Base-by-base conservation (phyloP, 805 yeast species). In the Cyberlindnera japonica region DNA sequence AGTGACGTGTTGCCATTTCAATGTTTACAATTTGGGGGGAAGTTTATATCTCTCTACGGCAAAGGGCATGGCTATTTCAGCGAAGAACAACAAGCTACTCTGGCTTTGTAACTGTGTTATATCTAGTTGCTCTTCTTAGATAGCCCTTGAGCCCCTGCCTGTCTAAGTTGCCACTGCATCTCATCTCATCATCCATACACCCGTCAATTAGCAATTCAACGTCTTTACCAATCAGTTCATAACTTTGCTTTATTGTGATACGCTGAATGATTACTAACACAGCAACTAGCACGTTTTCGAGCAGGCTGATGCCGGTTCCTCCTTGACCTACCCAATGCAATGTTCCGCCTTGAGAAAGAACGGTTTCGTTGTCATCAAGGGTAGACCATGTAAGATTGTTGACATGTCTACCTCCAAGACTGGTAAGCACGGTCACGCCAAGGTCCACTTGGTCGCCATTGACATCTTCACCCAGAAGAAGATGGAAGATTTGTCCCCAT, bases 371-470 rank as follows among this genome's bases (percentile, higher is more conserved):
- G 95, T 83, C 62, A 93, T 91, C 78, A 93, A 93, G 81, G 79
- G 87, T 66, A 95, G 99, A 82, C 99, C 99, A 70, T 93, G 98
- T 82, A 93, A 93, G 83, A 93, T 93, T 73, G 95, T 93, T 64
- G 99, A 93, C 72, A 93, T 93, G 99, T 93, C 99, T 52, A 93
- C 99, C 67, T 93, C 99, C 66, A 93, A 93, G 85, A 93, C 99
- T 62, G 99, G 99, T 77, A 93, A 93, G 97, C 99, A 93, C 85
- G 99, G 99, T 79, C 99, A 93, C 93, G 99, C 99, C 71, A 93
- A 93, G 83, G 99, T 93, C 73, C 98, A 93, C 76, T 81, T 93
- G 76, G 98, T 93, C 58, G 98, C 98, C 68, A 82, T 86, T 63
- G 99, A 93, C 72, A 91, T 93, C 72, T 93, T 93, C 91, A 93